Conservation (phyloP, 2,329 filamentous ascomycete species). For the Meredithiella fracta region DNA sequence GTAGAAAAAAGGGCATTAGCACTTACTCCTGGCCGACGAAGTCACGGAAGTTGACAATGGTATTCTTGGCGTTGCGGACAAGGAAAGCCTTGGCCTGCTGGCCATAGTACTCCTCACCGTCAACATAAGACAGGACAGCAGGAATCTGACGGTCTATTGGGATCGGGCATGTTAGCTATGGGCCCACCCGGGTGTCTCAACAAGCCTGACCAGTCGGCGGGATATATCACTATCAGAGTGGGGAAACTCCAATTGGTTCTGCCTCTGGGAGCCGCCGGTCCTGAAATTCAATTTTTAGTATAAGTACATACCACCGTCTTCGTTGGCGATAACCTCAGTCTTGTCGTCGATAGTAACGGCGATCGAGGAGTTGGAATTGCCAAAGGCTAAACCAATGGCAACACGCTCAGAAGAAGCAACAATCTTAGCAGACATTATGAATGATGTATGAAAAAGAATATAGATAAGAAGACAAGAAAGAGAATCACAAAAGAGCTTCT, state of each 20-base stretch:
- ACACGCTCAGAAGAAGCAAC: slow-evolving; percentile 40
- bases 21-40: slow-evolving; percentile 83
- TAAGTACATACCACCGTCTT: slow-evolving; percentile 67
- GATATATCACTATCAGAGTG: background rate
- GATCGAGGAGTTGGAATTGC: slow-evolving; percentile 97
- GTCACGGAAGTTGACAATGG: slow-evolving; percentile 88
- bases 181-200: background rate
- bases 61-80: slow-evolving; percentile 82
- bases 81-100: slow-evolving; percentile 89
- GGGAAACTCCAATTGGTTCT: background rate
- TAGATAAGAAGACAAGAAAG: slow-evolving; percentile 10
- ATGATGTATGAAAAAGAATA: slow-evolving; percentile 2
- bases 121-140: slow-evolving; percentile 81
- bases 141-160: slow-evolving; percentile 90
- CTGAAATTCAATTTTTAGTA: background rate
- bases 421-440: slow-evolving; percentile 21
- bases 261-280: background rate
- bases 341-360: slow-evolving; percentile 86
- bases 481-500: background rate
- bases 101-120: slow-evolving; percentile 92
- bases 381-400: slow-evolving; percentile 92
- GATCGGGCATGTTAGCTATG: background rate
- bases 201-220: no score
- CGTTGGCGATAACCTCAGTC: slow-evolving; percentile 95
- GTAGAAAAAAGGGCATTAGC: background rate